Evolutionary conservation across 2,329 filamentous ascomycete genomes (phyloP).

Genomic region (Drechslera avenae): DNA sequence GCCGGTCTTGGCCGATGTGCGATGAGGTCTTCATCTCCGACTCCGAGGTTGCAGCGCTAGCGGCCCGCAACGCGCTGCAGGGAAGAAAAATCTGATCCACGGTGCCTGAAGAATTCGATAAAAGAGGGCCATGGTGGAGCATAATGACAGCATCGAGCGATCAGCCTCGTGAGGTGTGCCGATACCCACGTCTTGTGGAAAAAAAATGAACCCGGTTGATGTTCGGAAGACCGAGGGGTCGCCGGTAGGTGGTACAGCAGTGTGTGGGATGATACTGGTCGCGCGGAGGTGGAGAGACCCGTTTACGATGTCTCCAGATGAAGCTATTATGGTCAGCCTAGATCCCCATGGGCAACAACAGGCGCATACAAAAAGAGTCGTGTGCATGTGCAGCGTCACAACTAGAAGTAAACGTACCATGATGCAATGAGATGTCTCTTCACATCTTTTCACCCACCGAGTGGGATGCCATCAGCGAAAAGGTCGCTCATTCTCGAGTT

Average conservation of each 20-base stretch:
- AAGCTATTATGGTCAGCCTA: slow-evolving; percentile 10
- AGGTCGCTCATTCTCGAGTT: neutral
- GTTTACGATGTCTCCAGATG: slow-evolving; percentile 5
- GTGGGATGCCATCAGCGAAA: neutral
- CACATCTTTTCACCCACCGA: neutral
- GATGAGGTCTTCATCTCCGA: slow-evolving; percentile 18
- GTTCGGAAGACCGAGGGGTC: slow-evolving; percentile 15
- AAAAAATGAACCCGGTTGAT: slow-evolving; percentile 18
- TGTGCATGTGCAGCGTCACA: neutral
- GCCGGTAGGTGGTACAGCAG: slow-evolving; percentile 7
- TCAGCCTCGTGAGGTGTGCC: slow-evolving; percentile 11
- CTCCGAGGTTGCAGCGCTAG: slow-evolving; percentile 32
- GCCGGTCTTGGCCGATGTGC: slow-evolving; percentile 32
- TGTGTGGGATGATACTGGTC: slow-evolving; percentile 6
- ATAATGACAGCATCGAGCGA: slow-evolving; percentile 8
- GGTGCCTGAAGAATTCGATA: slow-evolving; percentile 24
- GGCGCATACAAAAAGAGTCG: neutral
- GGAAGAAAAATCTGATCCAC: slow-evolving; percentile 18
- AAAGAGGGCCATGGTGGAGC: slow-evolving; percentile 31
- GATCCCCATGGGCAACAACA: slow-evolving; percentile 3
- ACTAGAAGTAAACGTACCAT: slow-evolving; percentile 1
- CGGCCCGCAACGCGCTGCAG: slow-evolving; percentile 21
- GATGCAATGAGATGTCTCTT: neutral
- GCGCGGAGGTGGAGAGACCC: slow-evolving; percentile 7
- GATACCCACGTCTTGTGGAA: slow-evolving; percentile 6